phyloP scores from a whole-genome alignment of 306 rosid genomes.

The Sphenostylis stenocarpa region DNA sequence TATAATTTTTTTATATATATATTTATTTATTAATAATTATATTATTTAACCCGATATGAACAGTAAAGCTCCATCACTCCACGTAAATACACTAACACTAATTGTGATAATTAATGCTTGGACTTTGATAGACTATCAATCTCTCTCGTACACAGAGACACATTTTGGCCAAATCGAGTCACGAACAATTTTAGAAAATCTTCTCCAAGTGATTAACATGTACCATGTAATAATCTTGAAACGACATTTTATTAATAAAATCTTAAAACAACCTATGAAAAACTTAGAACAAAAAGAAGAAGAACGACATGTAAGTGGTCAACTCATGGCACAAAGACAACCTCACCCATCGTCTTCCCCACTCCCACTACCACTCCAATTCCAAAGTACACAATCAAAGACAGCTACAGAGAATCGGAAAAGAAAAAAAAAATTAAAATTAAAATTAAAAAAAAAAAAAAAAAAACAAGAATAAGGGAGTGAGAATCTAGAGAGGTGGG shows the following conservation, averaged over 20 bases:
- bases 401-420: background rate
- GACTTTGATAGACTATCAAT: background rate
- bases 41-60: too few relatives aligned
- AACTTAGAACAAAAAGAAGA: background rate
- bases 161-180: background rate
- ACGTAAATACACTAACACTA: too few relatives aligned
- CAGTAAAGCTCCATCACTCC: too few relatives aligned
- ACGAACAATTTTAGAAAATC: background rate
- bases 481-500: background rate
- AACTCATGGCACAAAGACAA: background rate
- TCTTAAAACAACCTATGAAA: background rate
- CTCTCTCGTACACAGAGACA: background rate
- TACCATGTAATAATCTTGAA: background rate
- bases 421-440: background rate
- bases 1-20: too few relatives aligned
- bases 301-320: background rate
- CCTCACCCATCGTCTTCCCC: background rate
- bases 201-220: background rate
- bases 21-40: too few relatives aligned
- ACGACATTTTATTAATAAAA: background rate
- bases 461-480: background rate
- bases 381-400: background rate
- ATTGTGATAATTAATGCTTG: background rate
- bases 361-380: background rate
- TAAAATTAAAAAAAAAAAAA: background rate